Conservation (phyloP, 805 yeast genomes). For the Kuraishia ogatae region DNA sequence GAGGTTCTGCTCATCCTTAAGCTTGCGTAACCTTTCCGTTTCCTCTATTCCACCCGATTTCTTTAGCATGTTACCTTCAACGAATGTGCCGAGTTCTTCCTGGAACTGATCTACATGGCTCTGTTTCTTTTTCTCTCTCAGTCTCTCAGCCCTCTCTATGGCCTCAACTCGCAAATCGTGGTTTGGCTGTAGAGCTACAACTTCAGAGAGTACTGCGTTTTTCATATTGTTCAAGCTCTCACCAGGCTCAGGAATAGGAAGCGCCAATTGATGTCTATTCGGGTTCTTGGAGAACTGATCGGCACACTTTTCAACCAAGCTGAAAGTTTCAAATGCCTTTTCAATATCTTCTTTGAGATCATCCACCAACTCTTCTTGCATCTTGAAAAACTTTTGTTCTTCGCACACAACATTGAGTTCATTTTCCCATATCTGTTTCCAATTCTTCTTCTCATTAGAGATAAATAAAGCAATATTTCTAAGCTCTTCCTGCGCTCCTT, state of each 20-base stretch:
- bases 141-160: constrained; percentile 74
- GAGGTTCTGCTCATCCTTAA: constrained; percentile 65
- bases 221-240: constrained; percentile 48
- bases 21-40: constrained; percentile 57
- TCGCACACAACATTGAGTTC: constrained; percentile 87
- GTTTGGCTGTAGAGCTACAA: constrained; percentile 69
- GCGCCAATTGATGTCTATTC: constrained; percentile 26
- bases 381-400: constrained; percentile 85
- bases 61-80: constrained; percentile 66
- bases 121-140: constrained; percentile 64
- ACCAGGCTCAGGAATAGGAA: constrained; percentile 44
- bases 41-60: constrained; percentile 88
- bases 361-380: constrained; percentile 77
- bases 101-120: constrained; percentile 58
- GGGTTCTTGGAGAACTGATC: constrained; percentile 65
- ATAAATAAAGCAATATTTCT: constrained; percentile 52
- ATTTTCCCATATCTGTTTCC: constrained; percentile 90
- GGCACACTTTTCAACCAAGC: constrained; percentile 71
- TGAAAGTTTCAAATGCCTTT: constrained; percentile 75
- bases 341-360: constrained; percentile 77
- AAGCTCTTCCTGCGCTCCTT: constrained; percentile 44
- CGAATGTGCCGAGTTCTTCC: constrained; percentile 81
- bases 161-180: constrained; percentile 85
- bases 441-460: constrained; percentile 61
- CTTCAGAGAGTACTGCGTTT: constrained; percentile 77